phyloP scores from a whole-genome alignment of 2,329 filamentous ascomycete genomes.

The Bipolaris cookei region DNA sequence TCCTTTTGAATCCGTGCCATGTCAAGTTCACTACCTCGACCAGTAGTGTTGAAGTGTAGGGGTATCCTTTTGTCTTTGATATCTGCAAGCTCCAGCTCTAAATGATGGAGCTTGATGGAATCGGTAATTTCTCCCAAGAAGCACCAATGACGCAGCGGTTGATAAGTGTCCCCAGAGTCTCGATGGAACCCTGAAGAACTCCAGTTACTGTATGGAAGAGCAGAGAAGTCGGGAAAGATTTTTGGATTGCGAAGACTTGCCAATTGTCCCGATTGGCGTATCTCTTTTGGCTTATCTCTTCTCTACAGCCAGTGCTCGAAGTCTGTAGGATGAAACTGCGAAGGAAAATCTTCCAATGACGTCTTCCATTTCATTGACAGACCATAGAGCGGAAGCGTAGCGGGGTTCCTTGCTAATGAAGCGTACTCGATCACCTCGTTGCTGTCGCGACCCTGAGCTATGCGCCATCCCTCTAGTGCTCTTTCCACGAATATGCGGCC shows the following conservation, averaged over 20 bases:
- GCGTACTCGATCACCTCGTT: slow-evolving; percentile 22
- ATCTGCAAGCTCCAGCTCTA: slow-evolving; percentile 36
- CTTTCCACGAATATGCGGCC: slow-evolving; percentile 38
- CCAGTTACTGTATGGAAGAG: slow-evolving; percentile 19
- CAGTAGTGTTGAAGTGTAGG: slow-evolving; percentile 37
- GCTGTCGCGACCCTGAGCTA: slow-evolving; percentile 26
- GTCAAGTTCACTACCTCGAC: slow-evolving; percentile 32
- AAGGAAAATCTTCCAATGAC: slow-evolving; percentile 22
- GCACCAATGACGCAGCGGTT: slow-evolving; percentile 29
- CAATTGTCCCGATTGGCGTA: slow-evolving; percentile 11
- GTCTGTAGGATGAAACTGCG: slow-evolving; percentile 15
- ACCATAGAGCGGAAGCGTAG: slow-evolving; percentile 20
- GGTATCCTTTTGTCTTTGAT: slow-evolving; percentile 29
- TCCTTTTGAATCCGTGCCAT: slow-evolving; percentile 22
- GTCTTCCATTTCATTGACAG: slow-evolving; percentile 33
- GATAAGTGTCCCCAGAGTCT: slow-evolving; percentile 5
- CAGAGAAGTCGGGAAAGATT: slow-evolving; percentile 27
- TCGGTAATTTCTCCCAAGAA: slow-evolving; percentile 33
- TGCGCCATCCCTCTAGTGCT: slow-evolving; percentile 14
- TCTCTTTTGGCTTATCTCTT: slow-evolving; percentile 25
- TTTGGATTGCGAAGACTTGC: slow-evolving; percentile 23
- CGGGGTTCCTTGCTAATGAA: slow-evolving; percentile 18
- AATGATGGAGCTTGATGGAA: slow-evolving; percentile 22
- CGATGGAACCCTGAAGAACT: neutral
- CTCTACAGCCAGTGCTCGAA: slow-evolving; percentile 40